Conservation (phyloP, 2,329 filamentous ascomycete species). For the Microdochium nivale region DNA sequence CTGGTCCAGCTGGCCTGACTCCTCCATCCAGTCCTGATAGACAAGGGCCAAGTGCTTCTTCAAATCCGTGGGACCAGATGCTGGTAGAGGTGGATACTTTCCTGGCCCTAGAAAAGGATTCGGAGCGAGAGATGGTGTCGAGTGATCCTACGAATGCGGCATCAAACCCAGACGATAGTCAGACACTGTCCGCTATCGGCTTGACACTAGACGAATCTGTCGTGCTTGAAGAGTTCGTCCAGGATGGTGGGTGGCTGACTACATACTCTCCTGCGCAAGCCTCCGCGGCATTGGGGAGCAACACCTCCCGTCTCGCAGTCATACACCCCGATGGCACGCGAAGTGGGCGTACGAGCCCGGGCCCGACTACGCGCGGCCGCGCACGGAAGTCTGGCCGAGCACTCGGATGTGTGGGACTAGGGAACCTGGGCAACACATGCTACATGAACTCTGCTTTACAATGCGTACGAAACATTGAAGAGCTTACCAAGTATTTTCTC, state of each 20-base stretch:
- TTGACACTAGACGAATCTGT: slow-evolving; percentile 67
- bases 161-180: slow-evolving; percentile 65
- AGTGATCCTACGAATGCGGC: slow-evolving; percentile 55
- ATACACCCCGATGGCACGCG: slow-evolving; percentile 31
- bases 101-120: slow-evolving; percentile 49
- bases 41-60: slow-evolving; percentile 4
- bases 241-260: slow-evolving; percentile 49
- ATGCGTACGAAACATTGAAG: slow-evolving; percentile 87
- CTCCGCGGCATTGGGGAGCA: slow-evolving; percentile 21
- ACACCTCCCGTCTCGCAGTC: slow-evolving; percentile 21
- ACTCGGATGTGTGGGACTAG: slow-evolving; percentile 71
- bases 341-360: slow-evolving; percentile 64
- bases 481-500: slow-evolving; percentile 87
- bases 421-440: slow-evolving; percentile 92
- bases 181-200: slow-evolving; percentile 56
- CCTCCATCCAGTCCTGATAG: slow-evolving; percentile 16
- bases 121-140: slow-evolving; percentile 55
- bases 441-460: slow-evolving; percentile 99
- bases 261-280: slow-evolving; percentile 27
- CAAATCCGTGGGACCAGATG: slow-evolving; percentile 33
- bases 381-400: slow-evolving; percentile 60
- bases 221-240: slow-evolving; percentile 73
- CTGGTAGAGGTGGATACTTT: slow-evolving; percentile 57
- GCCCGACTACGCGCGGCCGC: slow-evolving; percentile 62
- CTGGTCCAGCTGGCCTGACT: slow-evolving; percentile 24